Conservation (phyloP, 2,329 filamentous ascomycete genomes). For the Xylariaceae sp. region DNA sequence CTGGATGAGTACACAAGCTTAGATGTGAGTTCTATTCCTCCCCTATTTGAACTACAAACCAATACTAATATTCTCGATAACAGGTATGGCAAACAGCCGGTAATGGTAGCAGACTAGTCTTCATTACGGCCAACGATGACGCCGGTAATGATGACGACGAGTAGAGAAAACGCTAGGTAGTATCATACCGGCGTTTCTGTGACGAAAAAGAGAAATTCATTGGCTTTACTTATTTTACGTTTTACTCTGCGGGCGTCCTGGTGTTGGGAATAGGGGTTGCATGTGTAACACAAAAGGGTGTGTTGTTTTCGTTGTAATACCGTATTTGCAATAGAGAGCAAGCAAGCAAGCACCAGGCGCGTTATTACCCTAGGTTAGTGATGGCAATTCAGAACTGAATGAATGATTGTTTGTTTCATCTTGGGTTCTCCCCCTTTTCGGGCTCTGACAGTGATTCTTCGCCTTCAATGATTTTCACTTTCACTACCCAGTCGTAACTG, state of each 20-base stretch:
- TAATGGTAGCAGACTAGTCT: constrained; percentile 64
- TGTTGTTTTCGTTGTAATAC: not conserved
- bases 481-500: not conserved
- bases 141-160: constrained; percentile 23
- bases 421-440: not conserved
- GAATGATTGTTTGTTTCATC: not conserved
- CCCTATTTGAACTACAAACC: constrained; percentile 23
- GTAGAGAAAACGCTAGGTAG: not conserved
- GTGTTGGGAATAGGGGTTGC: not conserved
- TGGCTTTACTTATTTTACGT: not conserved
- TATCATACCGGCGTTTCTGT: not conserved
- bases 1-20: constrained; percentile 84
- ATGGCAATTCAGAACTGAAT: not conserved
- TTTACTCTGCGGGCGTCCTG: not conserved
- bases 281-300: not conserved
- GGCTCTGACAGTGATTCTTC: not conserved
- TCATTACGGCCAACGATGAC: constrained; percentile 47
- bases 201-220: not conserved
- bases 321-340: not conserved
- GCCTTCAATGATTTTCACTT: not conserved
- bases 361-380: not conserved
- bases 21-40: constrained; percentile 65
- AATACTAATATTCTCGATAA: constrained; percentile 14
- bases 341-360: not conserved
- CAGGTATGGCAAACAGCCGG: constrained; percentile 76